phyloP scores from a whole-genome alignment of 306 rosid species.

The Rubus parviflorus region DNA sequence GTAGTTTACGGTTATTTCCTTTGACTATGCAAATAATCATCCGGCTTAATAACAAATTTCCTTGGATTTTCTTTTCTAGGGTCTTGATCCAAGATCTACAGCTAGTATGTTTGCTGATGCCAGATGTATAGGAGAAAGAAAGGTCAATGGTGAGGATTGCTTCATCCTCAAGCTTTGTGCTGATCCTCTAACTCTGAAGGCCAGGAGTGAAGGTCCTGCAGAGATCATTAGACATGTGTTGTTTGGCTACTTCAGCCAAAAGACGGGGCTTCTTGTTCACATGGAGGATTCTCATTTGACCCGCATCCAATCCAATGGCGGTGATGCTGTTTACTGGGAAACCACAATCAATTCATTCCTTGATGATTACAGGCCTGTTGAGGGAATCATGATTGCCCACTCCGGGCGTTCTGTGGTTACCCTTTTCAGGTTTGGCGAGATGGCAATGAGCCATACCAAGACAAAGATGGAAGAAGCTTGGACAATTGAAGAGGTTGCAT shows the following conservation, averaged over 20 bases:
- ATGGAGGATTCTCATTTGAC: constrained; percentile 98
- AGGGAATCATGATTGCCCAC: constrained; percentile 98
- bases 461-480: constrained; percentile 99
- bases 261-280: constrained; percentile 90
- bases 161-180: constrained; percentile 94
- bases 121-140: constrained; percentile 94
- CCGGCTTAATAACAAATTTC: background rate
- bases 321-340: constrained; percentile 96
- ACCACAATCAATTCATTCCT: constrained; percentile 95
- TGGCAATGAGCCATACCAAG: constrained; percentile 97
- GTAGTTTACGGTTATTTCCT: background rate
- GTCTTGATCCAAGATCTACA: constrained; percentile 94
- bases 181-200: constrained; percentile 82
- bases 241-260: constrained; percentile 97
- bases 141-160: constrained; percentile 90
- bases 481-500: constrained; percentile 98
- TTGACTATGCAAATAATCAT: background rate
- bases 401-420: constrained; percentile 93
- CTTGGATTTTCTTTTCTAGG: constrained; percentile 45
- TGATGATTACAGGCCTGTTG: constrained; percentile 86
- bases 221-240: constrained; percentile 93
- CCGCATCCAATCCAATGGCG: constrained; percentile 86
- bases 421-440: constrained; percentile 94
- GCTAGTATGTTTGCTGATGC: constrained; percentile 88
- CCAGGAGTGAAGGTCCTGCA: constrained; percentile 96